Base-by-base conservation (phyloP, 73 alveolate species). In the Paramecium caudatum region DNA sequence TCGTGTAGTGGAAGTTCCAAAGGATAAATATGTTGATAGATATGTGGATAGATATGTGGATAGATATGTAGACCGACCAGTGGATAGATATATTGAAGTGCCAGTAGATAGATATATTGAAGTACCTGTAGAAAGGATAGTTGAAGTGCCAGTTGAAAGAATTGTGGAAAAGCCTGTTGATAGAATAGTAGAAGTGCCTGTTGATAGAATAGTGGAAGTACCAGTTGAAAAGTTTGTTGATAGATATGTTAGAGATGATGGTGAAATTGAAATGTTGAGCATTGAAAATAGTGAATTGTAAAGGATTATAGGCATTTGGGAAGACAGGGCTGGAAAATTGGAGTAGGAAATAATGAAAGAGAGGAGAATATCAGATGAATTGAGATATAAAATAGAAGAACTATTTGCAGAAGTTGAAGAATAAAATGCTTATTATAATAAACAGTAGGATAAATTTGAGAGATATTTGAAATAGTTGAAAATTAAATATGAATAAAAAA, bases 201-300 rank as follows among this genome's bases (percentile, higher is more conserved):
- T 65, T 15, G 83, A 65, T 17, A 65, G 34, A 65, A 65, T 65
- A 65, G 83, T 65, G 3, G 83, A 65, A 33, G 83, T 65, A 27
- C 80, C 80, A 27, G 80, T 55, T 1, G 80, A 55, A 12, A 55
- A 43, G 30, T 19, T 23, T 1, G 80, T 68, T 4, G 88, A 74
- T 0, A 74, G 69, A 74, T 74, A 37, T 30, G 55, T 27, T 21
- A 74, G 88, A 43, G 88, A 74, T 74, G 88, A 74, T 36, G 47
- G 68, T 3, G 88, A 74, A 45, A 16, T 74, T 4, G 62, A 74
- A 43, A 74, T 19, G 65, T n/a, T 74, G 25, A 74, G 32, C 32
- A 23, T 27, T 17, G 88, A 74, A 45, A 74, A 74, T 43, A 45
- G 43, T 21, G 69, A 74, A 15, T 74, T 74, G 69, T 3, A 45